Percentiles rank a stretch among this genome's conserved stretches.
phyloP scores from a whole-genome alignment of 179 eudicot species.

The Heliamphora pulchella region DNA sequence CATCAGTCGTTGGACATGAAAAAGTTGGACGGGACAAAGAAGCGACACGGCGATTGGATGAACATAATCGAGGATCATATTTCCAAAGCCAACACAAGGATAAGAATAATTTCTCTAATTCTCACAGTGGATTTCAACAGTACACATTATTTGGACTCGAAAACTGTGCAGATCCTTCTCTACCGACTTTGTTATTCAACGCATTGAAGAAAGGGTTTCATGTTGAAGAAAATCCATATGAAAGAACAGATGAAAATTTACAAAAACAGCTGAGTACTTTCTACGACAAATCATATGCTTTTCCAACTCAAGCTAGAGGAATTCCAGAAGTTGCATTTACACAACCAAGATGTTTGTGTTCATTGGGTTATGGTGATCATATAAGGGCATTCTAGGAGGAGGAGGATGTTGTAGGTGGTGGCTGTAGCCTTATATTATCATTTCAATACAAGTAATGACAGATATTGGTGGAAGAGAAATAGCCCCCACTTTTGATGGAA shows the following conservation, averaged over 20 bases:
- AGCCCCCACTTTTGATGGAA: no score
- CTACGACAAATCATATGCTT: conserved; percentile 16
- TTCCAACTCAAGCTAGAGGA: conserved; percentile 20
- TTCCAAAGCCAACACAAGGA: background rate
- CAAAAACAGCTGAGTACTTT: conserved; percentile 2
- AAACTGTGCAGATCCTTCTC: conserved; percentile 3
- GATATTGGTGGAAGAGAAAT: no score
- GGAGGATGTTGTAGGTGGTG: conserved; percentile 17
- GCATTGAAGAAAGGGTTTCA: conserved; percentile 12
- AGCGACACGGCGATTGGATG: no score
- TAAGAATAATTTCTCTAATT: background rate
- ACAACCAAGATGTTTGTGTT: conserved; percentile 41
- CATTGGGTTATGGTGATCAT: conserved; percentile 10
- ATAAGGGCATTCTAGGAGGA: conserved; percentile 17
- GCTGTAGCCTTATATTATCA: conserved; percentile 38
- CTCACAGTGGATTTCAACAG: background rate
- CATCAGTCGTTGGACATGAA: no score
- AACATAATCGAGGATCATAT: no score
- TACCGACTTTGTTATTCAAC: background rate
- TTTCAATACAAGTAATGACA: no score
- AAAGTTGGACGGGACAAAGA: no score
- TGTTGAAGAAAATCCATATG: background rate
- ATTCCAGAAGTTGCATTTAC: conserved; percentile 33
- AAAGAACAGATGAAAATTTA: background rate
- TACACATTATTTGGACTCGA: background rate